A percentile compares a stretch with the other conserved stretches of the same genome.
These are phyloP conservation scores for Colletotrichum sp. DNA, from an alignment of 2,329 filamentous ascomycete species.

Conservation along the genomic window DNA sequence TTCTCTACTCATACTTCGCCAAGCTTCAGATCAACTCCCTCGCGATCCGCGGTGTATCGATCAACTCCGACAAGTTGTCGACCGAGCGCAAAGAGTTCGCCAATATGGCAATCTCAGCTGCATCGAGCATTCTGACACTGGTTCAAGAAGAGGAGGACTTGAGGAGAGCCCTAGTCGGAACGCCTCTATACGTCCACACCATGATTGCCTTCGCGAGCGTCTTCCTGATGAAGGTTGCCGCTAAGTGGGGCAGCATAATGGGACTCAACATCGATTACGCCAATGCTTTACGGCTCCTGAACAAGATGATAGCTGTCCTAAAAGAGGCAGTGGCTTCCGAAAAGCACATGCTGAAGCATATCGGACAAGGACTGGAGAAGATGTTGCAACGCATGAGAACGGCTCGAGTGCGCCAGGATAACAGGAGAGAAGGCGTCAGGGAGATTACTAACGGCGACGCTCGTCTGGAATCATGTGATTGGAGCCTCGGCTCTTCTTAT, in stretches of 20 bases:
- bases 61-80: background rate
- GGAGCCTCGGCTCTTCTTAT: no score
- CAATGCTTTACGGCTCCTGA: conserved; percentile 34
- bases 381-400: conserved; percentile 29
- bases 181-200: conserved; percentile 39
- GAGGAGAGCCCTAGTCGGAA: conserved; percentile 32
- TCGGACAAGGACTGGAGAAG: conserved; percentile 38
- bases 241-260: conserved; percentile 35
- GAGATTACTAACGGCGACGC: no score
- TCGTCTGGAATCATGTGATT: no score
- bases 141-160: conserved; percentile 38
- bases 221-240: conserved; percentile 39
- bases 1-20: conserved; percentile 24
- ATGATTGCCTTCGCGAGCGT: conserved; percentile 40
- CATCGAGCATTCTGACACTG: conserved; percentile 39
- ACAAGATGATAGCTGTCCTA: conserved; percentile 34
- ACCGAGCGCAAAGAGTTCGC: conserved; percentile 19
- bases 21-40: conserved; percentile 40
- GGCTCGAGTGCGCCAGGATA: no score
- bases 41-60: background rate
- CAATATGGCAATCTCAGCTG: conserved; percentile 32
- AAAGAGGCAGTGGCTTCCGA: conserved; percentile 34
- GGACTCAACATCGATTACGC: conserved; percentile 36
- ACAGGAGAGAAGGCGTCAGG: no score
- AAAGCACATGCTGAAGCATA: conserved; percentile 39